Conservation (phyloP, 2,329 filamentous ascomycete species). For the Fusarium sp. region DNA sequence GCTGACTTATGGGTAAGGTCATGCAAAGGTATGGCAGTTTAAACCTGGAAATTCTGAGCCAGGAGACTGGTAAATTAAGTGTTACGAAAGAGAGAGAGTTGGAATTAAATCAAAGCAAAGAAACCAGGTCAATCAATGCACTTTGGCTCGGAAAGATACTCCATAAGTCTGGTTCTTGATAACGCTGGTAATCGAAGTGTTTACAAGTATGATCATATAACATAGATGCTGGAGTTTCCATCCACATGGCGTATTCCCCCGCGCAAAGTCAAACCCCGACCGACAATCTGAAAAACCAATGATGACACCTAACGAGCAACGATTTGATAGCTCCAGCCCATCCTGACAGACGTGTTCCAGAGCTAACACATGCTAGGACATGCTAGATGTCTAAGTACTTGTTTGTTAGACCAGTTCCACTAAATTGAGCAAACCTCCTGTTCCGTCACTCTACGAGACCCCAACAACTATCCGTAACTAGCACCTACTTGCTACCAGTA, state of each 20-base stretch:
- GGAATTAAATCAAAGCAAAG: neutral
- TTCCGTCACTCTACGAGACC: constrained; percentile 14
- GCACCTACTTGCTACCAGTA: neutral
- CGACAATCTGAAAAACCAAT: neutral
- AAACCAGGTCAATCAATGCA: neutral
- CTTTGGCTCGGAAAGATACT: neutral
- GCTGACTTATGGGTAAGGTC: neutral
- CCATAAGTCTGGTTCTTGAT: neutral
- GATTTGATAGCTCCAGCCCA: constrained; percentile 12
- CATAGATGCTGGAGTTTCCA: neutral
- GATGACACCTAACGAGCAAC: constrained; percentile 15
- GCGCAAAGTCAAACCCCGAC: neutral
- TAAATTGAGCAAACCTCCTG: constrained; percentile 12
- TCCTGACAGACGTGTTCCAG: constrained; percentile 5
- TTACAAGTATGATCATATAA: neutral
- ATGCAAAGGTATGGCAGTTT: neutral
- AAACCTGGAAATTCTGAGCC: neutral
- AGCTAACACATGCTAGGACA: constrained; percentile 13
- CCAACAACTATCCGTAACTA: neutral
- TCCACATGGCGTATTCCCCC: neutral
- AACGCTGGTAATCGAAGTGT: neutral
- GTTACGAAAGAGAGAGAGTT: neutral
- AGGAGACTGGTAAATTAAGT: neutral
- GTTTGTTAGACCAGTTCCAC: constrained; percentile 16
- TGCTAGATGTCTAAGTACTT: neutral